Base-by-base conservation (phyloP, 345 rosid species). In the Eucalyptus albens region DNA sequence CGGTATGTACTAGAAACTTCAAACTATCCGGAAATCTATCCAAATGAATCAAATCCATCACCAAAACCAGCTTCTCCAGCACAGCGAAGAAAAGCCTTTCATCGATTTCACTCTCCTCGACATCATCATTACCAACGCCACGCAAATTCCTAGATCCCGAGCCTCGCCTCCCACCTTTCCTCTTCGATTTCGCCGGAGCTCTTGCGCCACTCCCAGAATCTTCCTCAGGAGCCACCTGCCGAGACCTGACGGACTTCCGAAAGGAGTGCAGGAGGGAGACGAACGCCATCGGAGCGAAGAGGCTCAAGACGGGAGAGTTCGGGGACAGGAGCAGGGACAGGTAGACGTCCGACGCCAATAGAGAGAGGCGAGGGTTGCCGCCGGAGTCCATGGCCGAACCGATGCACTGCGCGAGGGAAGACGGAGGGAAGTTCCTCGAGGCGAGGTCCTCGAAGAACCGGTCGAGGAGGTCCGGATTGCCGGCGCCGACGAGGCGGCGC, bases 11-110 rank as follows among this genome's bases (percentile, higher is more conserved):
- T 92, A 98, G 86, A 86, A 96, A 95, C 92, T 95, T 96, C 90
- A 96, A 94, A 90, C 94, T 90, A 93, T 97, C 99, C 0, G 98
- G 97, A 90, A 97, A 97, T 89, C 98, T 93, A 86, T 95, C 94
- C 90, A 97, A 91, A 88, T 96, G 97, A 92, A 97, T 93, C 91
- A 95, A 93, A 89, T 92, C 92, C 92, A 95, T 89, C 59, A 94
- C 98, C 15, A 91, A 91, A 33, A 89, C 94, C 89, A 97, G 90
- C 85, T 80, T 91, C 88, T 96, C 96, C 15, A 96, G 49, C 86
- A 95, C 96, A 59, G 88, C 24, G 49, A 91, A 91, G 37, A 95
- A 88, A 89, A 92, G 37, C 77, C 89, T 95, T 45, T 86, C 86
- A 90, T 95, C 95, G 88, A 93, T 90, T 47, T 89, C 93, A 26